Evolutionary conservation across 176 grass and related monocot genomes (phyloP).

Genomic region (Thinopyrum elongatum): DNA sequence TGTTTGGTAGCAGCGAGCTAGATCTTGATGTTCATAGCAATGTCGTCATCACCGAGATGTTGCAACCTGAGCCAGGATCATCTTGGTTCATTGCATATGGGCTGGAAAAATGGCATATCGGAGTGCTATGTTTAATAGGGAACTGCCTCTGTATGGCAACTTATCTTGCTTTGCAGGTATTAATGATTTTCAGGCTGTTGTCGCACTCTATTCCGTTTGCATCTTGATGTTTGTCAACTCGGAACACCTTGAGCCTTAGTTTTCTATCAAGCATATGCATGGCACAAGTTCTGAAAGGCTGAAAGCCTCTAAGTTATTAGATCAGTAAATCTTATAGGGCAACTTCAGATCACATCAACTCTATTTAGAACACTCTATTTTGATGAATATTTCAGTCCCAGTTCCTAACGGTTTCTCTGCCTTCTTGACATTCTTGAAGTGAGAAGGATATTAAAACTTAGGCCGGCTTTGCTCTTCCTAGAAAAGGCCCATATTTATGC

Average conservation of each 20-base stretch:
- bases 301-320: slow-evolving; percentile 8
- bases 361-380: not conserved
- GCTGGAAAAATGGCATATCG: slow-evolving; percentile 77
- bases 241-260: not conserved
- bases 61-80: slow-evolving; percentile 56
- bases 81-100: slow-evolving; percentile 46
- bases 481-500: not conserved
- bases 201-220: not conserved
- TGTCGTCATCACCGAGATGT: slow-evolving; percentile 44
- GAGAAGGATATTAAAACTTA: not conserved
- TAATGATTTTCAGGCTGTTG: slow-evolving; percentile 1
- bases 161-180: slow-evolving; percentile 95
- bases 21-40: slow-evolving; percentile 45
- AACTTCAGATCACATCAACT: not conserved
- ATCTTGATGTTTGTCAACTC: not conserved
- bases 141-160: slow-evolving; percentile 87
- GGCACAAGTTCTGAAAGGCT: not conserved
- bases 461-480: not conserved
- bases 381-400: not conserved
- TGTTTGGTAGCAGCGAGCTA: slow-evolving; percentile 49
- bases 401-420: slow-evolving; percentile 2
- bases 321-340: not conserved
- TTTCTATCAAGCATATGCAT: not conserved
- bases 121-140: slow-evolving; percentile 84
- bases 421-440: not conserved